A percentile compares a stretch with the other conserved stretches of the same genome.
Conservation (phyloP, 495 filamentous ascomycete genomes). For the Cladorrhinum samala region DNA sequence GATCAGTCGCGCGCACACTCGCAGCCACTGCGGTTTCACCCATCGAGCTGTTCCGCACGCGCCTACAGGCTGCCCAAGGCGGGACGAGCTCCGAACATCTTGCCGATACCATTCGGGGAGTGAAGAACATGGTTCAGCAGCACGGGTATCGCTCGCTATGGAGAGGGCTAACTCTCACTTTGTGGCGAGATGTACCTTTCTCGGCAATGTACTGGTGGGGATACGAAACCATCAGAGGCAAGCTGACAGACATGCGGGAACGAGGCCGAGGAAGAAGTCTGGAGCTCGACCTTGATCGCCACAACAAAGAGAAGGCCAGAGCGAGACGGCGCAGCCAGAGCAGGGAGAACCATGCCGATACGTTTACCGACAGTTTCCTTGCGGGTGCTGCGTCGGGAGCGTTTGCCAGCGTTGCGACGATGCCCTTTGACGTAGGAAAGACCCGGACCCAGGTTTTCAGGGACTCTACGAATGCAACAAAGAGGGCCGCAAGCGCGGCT, state of each 20-base stretch:
- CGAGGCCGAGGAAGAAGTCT: conserved; percentile 30
- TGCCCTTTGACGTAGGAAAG: conserved; percentile 96
- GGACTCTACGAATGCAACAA: conserved; percentile 26
- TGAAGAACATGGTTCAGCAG: conserved; percentile 69
- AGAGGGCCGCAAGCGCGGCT: conserved; percentile 15
- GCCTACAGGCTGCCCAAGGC: conserved; percentile 75
- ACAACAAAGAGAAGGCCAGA: not conserved
- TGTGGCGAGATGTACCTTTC: conserved; percentile 97
- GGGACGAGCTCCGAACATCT: conserved; percentile 50
- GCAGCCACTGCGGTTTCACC: conserved; percentile 82
- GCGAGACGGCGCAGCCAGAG: conserved; percentile 41
- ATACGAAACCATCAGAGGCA: conserved; percentile 73
- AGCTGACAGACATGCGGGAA: conserved; percentile 57
- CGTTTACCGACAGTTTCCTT: conserved; percentile 82
- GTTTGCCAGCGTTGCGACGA: conserved; percentile 82
- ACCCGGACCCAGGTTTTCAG: conserved; percentile 81
- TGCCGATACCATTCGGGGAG: conserved; percentile 62
- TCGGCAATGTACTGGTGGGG: conserved; percentile 97
- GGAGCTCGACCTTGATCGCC: conserved; percentile 14
- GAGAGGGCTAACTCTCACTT: conserved; percentile 85
- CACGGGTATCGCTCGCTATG: conserved; percentile 80
- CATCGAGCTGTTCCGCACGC: conserved; percentile 90
- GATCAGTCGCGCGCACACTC: conserved; percentile 65
- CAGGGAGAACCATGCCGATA: conserved; percentile 55
- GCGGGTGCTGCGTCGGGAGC: conserved; percentile 78